phyloP scores from a whole-genome alignment of 306 rosid genomes.

The Macrotyloma uniflorum region DNA sequence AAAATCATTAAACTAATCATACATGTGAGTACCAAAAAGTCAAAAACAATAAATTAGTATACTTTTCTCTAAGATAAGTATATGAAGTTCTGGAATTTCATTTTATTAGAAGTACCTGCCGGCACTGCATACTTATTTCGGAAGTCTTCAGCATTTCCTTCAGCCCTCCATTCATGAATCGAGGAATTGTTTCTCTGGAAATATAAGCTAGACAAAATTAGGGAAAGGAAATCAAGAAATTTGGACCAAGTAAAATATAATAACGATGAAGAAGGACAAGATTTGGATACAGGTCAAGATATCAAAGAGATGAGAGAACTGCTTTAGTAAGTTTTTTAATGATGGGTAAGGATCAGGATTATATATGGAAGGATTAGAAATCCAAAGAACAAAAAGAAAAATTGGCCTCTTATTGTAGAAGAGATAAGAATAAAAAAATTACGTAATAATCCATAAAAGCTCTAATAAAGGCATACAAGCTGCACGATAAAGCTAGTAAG shows the following conservation, averaged over 20 bases:
- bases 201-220: background rate
- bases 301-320: background rate
- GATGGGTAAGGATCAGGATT: background rate
- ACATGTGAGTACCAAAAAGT: background rate
- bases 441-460: background rate
- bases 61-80: background rate
- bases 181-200: conserved; percentile 56
- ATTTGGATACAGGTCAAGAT: background rate
- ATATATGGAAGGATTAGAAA: background rate
- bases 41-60: conserved; percentile 15
- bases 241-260: background rate
- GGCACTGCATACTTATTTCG: conserved; percentile 59
- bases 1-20: conserved; percentile 10
- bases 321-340: background rate
- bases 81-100: conserved; percentile 33
- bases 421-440: background rate
- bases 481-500: conserved; percentile 1
- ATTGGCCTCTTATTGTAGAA: background rate
- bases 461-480: background rate
- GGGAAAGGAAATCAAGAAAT: background rate
- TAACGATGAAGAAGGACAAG: background rate
- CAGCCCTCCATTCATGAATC: conserved; percentile 53
- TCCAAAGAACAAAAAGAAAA: background rate
- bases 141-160: conserved; percentile 67
- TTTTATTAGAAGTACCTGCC: conserved; percentile 50